These are phyloP conservation scores for Beta macrorhiza DNA, from an alignment of 179 eudicot species.

Conservation along the genomic window DNA sequence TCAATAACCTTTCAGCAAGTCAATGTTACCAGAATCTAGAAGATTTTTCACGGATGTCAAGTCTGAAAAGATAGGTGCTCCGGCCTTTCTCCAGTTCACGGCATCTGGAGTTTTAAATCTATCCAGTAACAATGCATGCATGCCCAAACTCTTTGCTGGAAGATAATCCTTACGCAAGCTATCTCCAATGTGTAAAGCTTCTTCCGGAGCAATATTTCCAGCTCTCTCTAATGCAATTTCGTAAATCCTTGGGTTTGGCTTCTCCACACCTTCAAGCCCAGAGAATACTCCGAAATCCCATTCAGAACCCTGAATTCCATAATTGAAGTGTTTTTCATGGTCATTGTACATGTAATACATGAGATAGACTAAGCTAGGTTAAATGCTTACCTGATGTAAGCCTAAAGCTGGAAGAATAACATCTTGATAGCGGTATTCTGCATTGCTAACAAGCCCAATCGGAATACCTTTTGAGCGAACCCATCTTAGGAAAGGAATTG, in stretches of 20 bases:
- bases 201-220: conserved; percentile 74
- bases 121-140: conserved; percentile 83
- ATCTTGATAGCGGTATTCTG: conserved; percentile 87
- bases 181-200: conserved; percentile 86
- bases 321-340: background rate
- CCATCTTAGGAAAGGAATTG: conserved; percentile 87
- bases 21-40: conserved; percentile 50
- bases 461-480: conserved; percentile 59
- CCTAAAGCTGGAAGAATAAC: conserved; percentile 91
- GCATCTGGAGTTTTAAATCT: conserved; percentile 88
- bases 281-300: conserved; percentile 98
- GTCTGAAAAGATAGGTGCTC: conserved; percentile 69
- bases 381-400: conserved; percentile 57
- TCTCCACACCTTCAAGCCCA: conserved; percentile 89
- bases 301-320: conserved; percentile 66
- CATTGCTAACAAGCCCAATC: conserved; percentile 86
- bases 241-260: conserved; percentile 77
- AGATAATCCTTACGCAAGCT: conserved; percentile 85
- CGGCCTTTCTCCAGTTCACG: conserved; percentile 67
- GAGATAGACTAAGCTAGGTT: background rate
- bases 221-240: conserved; percentile 83
- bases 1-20: conserved; percentile 15
- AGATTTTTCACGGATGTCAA: conserved; percentile 61
- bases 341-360: conserved; percentile 5
- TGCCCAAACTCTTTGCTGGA: conserved; percentile 83